A percentile compares a stretch with the other conserved stretches of the same genome.
These are phyloP conservation scores for Neopestalotiopsis clavispora DNA, from an alignment of 2,329 filamentous ascomycete genomes.

Conservation along the genomic window DNA sequence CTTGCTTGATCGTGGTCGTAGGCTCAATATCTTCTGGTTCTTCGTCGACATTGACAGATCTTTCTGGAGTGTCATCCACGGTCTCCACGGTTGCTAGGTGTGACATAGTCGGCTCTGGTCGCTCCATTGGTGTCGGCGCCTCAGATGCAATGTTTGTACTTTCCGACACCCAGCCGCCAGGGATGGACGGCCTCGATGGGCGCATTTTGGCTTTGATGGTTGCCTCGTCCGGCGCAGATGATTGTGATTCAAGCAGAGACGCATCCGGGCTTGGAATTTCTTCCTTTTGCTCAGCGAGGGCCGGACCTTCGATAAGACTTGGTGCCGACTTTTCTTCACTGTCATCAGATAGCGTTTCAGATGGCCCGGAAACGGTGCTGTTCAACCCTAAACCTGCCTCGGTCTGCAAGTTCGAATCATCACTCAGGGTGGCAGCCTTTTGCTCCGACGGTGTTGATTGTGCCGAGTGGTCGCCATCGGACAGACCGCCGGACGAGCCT, in stretches of 20 bases:
- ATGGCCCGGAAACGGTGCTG: background rate
- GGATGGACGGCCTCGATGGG: conserved; percentile 30
- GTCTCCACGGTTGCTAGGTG: conserved; percentile 21
- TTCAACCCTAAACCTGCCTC: background rate
- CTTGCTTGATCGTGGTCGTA: conserved; percentile 26
- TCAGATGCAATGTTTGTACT: conserved; percentile 28
- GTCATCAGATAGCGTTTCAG: background rate
- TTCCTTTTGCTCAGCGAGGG: conserved; percentile 17
- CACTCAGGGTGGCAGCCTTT: background rate
- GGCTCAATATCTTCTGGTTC: conserved; percentile 27
- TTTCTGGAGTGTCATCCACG: conserved; percentile 19
- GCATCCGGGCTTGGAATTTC: background rate
- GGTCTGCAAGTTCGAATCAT: background rate
- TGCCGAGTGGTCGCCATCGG: background rate
- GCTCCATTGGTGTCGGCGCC: conserved; percentile 28
- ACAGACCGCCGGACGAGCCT: conserved; percentile 21
- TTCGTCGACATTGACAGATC: conserved; percentile 23
- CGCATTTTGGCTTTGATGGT: background rate
- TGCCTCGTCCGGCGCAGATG: conserved; percentile 12
- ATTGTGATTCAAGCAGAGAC: background rate
- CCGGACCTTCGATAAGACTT: conserved; percentile 28
- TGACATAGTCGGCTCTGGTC: conserved; percentile 19
- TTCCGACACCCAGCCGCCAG: conserved; percentile 37
- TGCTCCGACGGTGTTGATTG: background rate
- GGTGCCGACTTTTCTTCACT: conserved; percentile 8